Conservation (phyloP, 192 early-diverging fungal genomes). For the Coemansia sp. region DNA sequence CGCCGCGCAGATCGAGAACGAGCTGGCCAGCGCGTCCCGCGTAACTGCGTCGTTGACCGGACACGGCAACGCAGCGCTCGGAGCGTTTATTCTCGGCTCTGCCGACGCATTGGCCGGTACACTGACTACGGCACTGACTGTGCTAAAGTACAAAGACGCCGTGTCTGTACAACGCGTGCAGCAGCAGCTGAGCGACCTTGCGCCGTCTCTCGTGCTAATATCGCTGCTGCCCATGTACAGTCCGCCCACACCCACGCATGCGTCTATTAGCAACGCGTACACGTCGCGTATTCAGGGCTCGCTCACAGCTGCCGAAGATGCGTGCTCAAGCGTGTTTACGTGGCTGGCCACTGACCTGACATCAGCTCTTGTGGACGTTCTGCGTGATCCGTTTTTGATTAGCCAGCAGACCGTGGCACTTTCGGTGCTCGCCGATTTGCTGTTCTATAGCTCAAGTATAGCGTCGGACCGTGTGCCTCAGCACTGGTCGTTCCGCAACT, state of each 20-base stretch:
- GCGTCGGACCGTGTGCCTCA: constrained; percentile 18
- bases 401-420: constrained; percentile 28
- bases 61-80: constrained; percentile 9
- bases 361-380: constrained; percentile 5
- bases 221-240: constrained; percentile 25
- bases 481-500: constrained; percentile 28
- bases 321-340: constrained; percentile 3
- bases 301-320: neutral
- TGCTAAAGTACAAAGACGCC: constrained; percentile 24
- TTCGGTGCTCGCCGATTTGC: constrained; percentile 17
- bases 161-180: constrained; percentile 13
- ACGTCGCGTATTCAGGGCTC: constrained; percentile 16
- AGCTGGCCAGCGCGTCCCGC: constrained; percentile 9
- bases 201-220: constrained; percentile 24
- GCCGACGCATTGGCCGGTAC: neutral
- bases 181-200: constrained; percentile 9
- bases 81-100: constrained; percentile 9
- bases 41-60: neutral
- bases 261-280: constrained; percentile 21
- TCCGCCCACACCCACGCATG: constrained; percentile 33
- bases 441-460: constrained; percentile 15
- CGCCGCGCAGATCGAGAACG: constrained; percentile 38
- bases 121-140: constrained; percentile 1
- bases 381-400: constrained; percentile 19
- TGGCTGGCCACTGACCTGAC: constrained; percentile 18